Percentiles rank a stretch among this genome's conserved stretches.
phyloP scores from a whole-genome alignment of 2,329 filamentous ascomycete species.

The Fusarium dlaminii region DNA sequence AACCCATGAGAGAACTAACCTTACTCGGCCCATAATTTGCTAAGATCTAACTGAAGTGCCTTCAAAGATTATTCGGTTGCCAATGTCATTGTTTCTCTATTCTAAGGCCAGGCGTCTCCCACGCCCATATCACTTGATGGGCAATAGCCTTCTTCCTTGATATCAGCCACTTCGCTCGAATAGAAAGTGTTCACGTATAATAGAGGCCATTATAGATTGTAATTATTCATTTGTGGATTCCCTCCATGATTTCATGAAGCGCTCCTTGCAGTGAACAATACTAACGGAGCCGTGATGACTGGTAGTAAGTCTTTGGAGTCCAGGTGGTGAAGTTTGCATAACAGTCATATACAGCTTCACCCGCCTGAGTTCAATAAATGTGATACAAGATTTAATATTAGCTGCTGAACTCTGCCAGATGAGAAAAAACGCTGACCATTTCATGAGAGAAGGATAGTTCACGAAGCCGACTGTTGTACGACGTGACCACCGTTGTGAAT shows the following conservation, averaged over 20 bases:
- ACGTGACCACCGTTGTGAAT: not conserved
- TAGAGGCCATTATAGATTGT: fast-evolving
- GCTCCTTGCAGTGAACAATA: not conserved
- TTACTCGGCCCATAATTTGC: too few relatives aligned
- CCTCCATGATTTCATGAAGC: not conserved
- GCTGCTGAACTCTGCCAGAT: not conserved
- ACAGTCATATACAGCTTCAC: not conserved
- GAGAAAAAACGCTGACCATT: not conserved
- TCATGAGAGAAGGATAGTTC: not conserved
- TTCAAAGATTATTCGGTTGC: not conserved
- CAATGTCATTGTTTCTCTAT: not conserved
- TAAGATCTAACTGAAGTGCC: fast-evolving
- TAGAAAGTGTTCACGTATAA: fast-evolving
- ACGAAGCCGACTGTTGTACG: not conserved
- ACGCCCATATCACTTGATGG: not conserved
- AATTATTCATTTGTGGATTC: fast-evolving
- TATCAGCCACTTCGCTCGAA: not conserved
- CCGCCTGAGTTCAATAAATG: not conserved
- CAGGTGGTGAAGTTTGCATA: not conserved
- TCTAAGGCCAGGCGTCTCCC: not conserved
- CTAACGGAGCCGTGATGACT: not conserved
- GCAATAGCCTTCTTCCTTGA: not conserved
- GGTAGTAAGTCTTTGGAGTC: not conserved
- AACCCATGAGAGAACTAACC: not conserved
- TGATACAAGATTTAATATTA: fast-evolving